These are phyloP conservation scores for Amyloporia xantha DNA, from an alignment of 768 basidiomycete species.

Conservation along the genomic window DNA sequence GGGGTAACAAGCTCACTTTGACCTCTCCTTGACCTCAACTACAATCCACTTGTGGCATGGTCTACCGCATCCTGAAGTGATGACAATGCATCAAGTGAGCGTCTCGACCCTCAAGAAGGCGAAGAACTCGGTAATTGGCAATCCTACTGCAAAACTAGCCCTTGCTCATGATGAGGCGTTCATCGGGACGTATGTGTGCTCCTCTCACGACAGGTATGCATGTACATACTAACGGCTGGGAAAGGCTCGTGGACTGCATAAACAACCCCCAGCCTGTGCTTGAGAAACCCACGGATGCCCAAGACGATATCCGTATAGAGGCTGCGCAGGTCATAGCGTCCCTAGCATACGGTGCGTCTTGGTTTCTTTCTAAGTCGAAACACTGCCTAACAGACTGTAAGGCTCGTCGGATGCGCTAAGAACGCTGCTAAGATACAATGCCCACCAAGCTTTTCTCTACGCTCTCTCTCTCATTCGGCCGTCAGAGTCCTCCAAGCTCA, in stretches of 20 bases:
- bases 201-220: not conserved
- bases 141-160: constrained; percentile 61
- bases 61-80: too few relatives aligned
- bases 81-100: constrained; percentile 24
- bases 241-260: constrained; percentile 57
- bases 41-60: too few relatives aligned
- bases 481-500: constrained; percentile 33
- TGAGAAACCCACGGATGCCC: constrained; percentile 30
- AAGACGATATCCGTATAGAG: constrained; percentile 56
- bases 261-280: constrained; percentile 32
- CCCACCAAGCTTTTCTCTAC: constrained; percentile 53
- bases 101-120: constrained; percentile 50
- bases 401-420: constrained; percentile 58
- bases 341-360: constrained; percentile 51
- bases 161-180: constrained; percentile 51
- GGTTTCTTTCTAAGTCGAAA: not conserved
- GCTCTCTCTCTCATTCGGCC: constrained; percentile 47
- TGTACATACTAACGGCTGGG: constrained; percentile 5
- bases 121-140: constrained; percentile 77
- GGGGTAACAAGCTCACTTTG: too few relatives aligned
- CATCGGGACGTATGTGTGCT: constrained; percentile 41
- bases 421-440: constrained; percentile 49
- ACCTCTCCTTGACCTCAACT: too few relatives aligned
- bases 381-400: constrained; percentile 15
- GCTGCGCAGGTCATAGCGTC: constrained; percentile 73